phyloP scores from a whole-genome alignment of 2,329 filamentous ascomycete genomes.

The Verticillium dahliae region DNA sequence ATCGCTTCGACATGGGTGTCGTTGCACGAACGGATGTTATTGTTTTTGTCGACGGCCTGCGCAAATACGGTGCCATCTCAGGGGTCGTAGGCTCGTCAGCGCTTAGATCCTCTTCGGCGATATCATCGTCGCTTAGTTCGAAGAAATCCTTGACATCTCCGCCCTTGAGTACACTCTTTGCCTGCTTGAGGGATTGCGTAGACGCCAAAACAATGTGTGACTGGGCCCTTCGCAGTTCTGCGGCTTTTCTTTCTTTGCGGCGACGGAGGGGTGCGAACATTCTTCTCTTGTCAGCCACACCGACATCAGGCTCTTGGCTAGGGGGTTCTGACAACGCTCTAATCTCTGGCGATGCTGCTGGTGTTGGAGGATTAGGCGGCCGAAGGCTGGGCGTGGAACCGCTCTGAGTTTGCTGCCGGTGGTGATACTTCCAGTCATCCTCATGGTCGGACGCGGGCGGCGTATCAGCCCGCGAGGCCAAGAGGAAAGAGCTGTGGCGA shows the following conservation, averaged over 20 bases:
- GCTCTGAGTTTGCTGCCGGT: conserved; percentile 4
- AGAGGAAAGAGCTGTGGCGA: conserved; percentile 11
- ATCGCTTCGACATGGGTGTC: conserved; percentile 3
- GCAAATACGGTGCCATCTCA: not conserved
- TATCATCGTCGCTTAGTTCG: conserved; percentile 44
- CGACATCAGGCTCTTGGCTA: conserved; percentile 14
- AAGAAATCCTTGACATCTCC: conserved; percentile 15
- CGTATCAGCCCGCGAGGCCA: conserved; percentile 20
- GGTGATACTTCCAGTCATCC: conserved; percentile 15
- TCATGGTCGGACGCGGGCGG: conserved; percentile 26
- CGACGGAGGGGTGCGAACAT: conserved; percentile 6
- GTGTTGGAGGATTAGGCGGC: conserved; percentile 20
- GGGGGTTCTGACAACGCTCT: conserved; percentile 16
- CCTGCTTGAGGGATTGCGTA: conserved; percentile 2
- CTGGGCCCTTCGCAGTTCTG: conserved; percentile 16
- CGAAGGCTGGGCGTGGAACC: conserved; percentile 7
- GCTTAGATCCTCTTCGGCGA: conserved; percentile 35
- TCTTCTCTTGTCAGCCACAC: conserved; percentile 6
- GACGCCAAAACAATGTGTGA: conserved; percentile 20
- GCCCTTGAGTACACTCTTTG: conserved; percentile 16
- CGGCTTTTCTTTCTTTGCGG: conserved; percentile 9
- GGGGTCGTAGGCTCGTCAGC: not conserved
- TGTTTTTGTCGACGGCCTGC: not conserved
- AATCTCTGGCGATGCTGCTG: conserved; percentile 26
- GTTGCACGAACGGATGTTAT: not conserved